Evolutionary conservation across 176 grass and related monocot species (phyloP).

Genomic region (Ensete glaucum): DNA sequence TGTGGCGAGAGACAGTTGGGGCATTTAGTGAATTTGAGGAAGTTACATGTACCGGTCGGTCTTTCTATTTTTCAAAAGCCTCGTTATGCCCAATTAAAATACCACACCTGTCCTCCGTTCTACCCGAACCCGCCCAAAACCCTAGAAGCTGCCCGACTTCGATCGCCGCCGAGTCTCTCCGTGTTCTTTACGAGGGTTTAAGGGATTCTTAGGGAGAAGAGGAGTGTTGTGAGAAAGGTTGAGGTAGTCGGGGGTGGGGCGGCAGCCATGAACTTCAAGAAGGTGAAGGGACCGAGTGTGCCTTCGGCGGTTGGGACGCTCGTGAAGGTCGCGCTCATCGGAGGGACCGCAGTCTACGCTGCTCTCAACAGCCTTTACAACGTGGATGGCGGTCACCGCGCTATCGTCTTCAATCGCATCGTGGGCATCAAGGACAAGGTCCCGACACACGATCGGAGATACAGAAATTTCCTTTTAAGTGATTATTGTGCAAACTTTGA

Average conservation of each 20-base stretch:
- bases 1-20: too few relatives aligned
- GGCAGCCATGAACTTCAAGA: background rate
- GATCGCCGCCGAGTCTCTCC: too few relatives aligned
- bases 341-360: conserved; percentile 12
- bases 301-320: background rate
- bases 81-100: too few relatives aligned
- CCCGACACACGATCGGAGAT: too few relatives aligned
- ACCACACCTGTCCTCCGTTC: too few relatives aligned
- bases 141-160: too few relatives aligned
- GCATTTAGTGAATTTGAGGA: too few relatives aligned
- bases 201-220: background rate
- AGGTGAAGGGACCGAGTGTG: background rate
- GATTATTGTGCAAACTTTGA: too few relatives aligned
- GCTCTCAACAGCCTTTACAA: conserved; percentile 20
- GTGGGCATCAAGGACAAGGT: conserved; percentile 7
- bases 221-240: background rate
- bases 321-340: conserved; percentile 17
- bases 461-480: too few relatives aligned
- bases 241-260: background rate
- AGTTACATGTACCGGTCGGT: too few relatives aligned
- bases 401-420: conserved; percentile 10
- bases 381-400: conserved; percentile 19
- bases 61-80: too few relatives aligned
- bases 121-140: too few relatives aligned
- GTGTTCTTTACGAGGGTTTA: background rate